Conservation (phyloP, 73 alveolate genomes). For the Effrenium voratum region DNA sequence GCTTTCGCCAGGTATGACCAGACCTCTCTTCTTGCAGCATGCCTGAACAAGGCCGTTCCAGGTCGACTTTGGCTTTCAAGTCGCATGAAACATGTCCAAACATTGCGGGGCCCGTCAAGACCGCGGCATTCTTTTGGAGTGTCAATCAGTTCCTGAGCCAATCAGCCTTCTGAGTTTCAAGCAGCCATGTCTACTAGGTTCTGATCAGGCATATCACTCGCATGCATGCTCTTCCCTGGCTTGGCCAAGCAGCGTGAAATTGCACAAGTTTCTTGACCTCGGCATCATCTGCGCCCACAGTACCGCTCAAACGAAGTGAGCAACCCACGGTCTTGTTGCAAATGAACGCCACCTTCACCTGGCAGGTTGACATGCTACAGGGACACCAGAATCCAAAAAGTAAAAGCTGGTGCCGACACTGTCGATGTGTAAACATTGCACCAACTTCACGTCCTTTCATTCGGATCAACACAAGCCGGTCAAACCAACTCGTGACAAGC, state of each 20-base stretch:
- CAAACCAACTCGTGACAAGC: no score
- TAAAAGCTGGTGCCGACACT: no score
- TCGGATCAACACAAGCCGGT: no score
- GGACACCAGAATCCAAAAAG: no score
- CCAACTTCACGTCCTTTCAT: no score
- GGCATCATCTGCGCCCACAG: not conserved
- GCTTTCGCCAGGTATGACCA: slow-evolving; percentile 85
- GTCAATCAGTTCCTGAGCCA: slow-evolving; percentile 60
- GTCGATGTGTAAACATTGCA: no score
- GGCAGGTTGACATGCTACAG: no score
- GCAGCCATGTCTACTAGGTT: not conserved
- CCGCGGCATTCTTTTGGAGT: slow-evolving; percentile 70
- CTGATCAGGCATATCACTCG: not conserved
- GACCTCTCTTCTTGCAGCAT: slow-evolving; percentile 71
- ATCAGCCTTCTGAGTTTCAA: not conserved
- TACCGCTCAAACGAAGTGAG: not conserved
- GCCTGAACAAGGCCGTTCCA: no score
- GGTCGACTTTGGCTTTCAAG: no score
- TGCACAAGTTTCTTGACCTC: slow-evolving; percentile 80
- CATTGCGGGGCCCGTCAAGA: not conserved
- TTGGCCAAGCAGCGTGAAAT: slow-evolving; percentile 57
- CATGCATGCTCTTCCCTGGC: not conserved
- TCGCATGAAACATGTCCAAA: not conserved
- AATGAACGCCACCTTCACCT: slow-evolving; percentile 72
- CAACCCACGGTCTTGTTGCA: slow-evolving; percentile 52